These are phyloP conservation scores for Lactifluus pinguis DNA, from an alignment of 768 basidiomycete species.

Conservation along the genomic window DNA sequence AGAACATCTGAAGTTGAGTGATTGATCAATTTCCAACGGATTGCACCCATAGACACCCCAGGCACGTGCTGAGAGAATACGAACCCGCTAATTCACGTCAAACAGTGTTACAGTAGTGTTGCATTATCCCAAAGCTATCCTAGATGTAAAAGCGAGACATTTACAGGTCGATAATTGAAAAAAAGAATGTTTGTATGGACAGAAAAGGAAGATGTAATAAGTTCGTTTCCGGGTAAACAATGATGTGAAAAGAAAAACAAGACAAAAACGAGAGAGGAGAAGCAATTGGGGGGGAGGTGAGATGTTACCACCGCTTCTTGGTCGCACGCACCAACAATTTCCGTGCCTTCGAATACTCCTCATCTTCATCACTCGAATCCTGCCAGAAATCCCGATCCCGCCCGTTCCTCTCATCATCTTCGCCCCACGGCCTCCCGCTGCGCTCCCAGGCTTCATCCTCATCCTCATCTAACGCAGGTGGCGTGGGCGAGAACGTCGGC, in stretches of 20 bases:
- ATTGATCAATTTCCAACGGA: conserved; percentile 1
- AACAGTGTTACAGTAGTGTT: neutral
- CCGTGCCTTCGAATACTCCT: conserved; percentile 52
- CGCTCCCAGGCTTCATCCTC: conserved; percentile 21
- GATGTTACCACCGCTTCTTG: conserved; percentile 29
- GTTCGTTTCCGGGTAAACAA: neutral
- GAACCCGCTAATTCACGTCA: too few relatives aligned
- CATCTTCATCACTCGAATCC: conserved; percentile 69
- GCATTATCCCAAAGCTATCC: neutral
- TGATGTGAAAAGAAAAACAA: neutral
- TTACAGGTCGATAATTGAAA: neutral
- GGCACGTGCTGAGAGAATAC: conserved; percentile 16
- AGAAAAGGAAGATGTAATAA: neutral
- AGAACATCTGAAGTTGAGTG: neutral
- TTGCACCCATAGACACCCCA: neutral
- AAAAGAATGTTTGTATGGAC: neutral
- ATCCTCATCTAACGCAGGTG: conserved; percentile 51
- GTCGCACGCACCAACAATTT: conserved; percentile 40
- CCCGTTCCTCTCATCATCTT: conserved; percentile 18
- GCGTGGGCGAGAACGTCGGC: conserved; percentile 67
- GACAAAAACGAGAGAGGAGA: neutral
- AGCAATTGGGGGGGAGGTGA: neutral
- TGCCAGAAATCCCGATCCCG: conserved; percentile 46
- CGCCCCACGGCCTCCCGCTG: conserved; percentile 17
- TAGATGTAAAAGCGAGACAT: neutral